A percentile compares a stretch with the other conserved stretches of the same genome.
Conservation (phyloP, 495 filamentous ascomycete species). For the Friedmanniomyces simplex region DNA sequence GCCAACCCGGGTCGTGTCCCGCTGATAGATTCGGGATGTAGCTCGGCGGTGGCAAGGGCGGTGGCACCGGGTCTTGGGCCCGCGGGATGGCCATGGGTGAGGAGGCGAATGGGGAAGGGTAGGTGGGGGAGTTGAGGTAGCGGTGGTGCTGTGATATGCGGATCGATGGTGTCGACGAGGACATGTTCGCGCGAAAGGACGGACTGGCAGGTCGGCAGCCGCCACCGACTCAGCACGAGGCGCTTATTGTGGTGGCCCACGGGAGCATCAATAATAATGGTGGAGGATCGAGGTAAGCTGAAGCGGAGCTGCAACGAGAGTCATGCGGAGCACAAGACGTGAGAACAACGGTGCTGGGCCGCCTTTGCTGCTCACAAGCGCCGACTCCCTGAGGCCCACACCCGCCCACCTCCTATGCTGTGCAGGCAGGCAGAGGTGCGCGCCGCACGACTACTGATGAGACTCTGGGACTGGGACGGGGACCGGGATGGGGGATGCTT, state of each 20-base stretch:
- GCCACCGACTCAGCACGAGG: not conserved
- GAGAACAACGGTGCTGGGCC: not conserved
- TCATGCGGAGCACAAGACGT: not conserved
- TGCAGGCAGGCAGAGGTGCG: not conserved
- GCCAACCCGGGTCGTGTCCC: slow-evolving; percentile 51
- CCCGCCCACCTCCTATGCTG: not conserved
- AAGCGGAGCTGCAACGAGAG: not conserved
- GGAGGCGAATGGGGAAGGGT: slow-evolving; percentile 5
- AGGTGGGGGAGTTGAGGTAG: slow-evolving; percentile 4
- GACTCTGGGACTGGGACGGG: too few species aligned
- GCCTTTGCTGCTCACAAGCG: not conserved
- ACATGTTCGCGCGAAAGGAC: slow-evolving; percentile 2
- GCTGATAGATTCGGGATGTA: slow-evolving; percentile 43
- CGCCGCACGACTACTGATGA: not conserved
- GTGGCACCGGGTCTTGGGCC: slow-evolving; percentile 41
- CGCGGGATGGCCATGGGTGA: slow-evolving; percentile 49
- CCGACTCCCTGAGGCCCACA: not conserved
- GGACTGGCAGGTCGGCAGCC: not conserved
- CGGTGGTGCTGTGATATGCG: slow-evolving; percentile 15
- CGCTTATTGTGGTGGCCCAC: not conserved
- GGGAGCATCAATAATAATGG: not conserved
- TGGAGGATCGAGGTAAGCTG: not conserved
- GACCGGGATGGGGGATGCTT: too few species aligned
- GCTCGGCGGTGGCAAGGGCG: slow-evolving; percentile 53
- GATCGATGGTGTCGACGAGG: slow-evolving; percentile 17